phyloP scores from a whole-genome alignment of 768 basidiomycete genomes.

The Lanmaoa rubissima region DNA sequence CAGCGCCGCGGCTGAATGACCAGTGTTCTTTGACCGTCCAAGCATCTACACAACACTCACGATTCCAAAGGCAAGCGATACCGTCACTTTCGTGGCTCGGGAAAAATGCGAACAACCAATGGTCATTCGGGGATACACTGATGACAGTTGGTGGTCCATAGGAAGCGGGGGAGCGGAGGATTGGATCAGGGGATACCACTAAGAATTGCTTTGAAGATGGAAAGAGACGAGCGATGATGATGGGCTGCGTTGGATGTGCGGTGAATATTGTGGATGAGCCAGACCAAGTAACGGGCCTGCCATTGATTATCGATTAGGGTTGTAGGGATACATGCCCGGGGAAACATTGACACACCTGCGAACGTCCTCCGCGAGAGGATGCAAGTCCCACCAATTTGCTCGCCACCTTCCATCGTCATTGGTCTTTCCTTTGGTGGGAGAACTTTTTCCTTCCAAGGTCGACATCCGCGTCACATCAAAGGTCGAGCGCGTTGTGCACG shows the following conservation, averaged over 20 bases:
- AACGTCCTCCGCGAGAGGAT: conserved; percentile 56
- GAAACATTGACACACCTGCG: conserved; percentile 41
- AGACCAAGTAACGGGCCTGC: conserved; percentile 73
- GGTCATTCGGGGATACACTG: conserved; percentile 54
- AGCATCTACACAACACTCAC: conserved; percentile 54
- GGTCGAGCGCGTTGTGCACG: not conserved
- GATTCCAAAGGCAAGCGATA: conserved; percentile 63
- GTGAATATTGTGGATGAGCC: conserved; percentile 66
- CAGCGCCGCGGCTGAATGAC: conserved; percentile 48
- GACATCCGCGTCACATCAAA: conserved; percentile 17
- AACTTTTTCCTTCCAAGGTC: conserved; percentile 24
- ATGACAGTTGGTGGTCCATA: conserved; percentile 66
- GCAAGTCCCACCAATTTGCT: conserved; percentile 73
- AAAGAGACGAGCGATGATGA: conserved; percentile 61
- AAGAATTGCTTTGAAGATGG: conserved; percentile 66
- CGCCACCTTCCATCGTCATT: conserved; percentile 55
- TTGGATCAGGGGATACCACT: conserved; percentile 51
- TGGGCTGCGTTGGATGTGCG: conserved; percentile 60
- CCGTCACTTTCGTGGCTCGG: conserved; percentile 58
- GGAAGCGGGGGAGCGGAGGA: conserved; percentile 43
- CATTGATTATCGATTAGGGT: no score
- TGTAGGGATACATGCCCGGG: not conserved
- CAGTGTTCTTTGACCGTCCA: conserved; percentile 63
- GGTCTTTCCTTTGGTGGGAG: conserved; percentile 53
- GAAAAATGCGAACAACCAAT: conserved; percentile 75